Evolutionary conservation across 1,284 basidiomycete species (phyloP).

Genomic region (Afroboletus lepidellus): DNA sequence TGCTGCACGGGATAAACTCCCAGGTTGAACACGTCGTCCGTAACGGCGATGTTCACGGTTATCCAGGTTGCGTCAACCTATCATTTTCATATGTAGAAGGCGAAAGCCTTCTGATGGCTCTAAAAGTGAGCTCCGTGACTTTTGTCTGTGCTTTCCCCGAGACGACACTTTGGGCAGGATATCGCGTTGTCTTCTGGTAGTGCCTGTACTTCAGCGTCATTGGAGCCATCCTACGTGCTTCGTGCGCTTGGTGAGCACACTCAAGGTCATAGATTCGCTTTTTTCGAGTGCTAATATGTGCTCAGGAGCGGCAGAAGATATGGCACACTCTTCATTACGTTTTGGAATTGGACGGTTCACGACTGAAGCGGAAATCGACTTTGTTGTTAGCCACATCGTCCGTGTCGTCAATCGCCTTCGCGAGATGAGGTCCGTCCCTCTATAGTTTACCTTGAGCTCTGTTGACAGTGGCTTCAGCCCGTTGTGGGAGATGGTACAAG

Average conservation of each 20-base stretch:
- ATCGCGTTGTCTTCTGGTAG: slow-evolving; percentile 97
- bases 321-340: slow-evolving; percentile 97
- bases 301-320: slow-evolving; percentile 91
- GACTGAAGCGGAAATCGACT: slow-evolving; percentile 96
- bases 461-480: slow-evolving; percentile 51
- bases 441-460: slow-evolving; percentile 3
- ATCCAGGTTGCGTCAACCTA: slow-evolving; percentile 92
- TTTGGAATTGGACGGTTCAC: slow-evolving; percentile 99
- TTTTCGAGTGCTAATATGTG: slow-evolving; percentile 6
- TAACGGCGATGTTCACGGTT: slow-evolving; percentile 89
- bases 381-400: slow-evolving; percentile 88
- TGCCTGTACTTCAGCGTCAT: slow-evolving; percentile 96
- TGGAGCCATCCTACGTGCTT: slow-evolving; percentile 98
- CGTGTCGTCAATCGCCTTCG: slow-evolving; percentile 75
- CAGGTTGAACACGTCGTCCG: slow-evolving; percentile 89
- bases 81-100: slow-evolving; percentile 98
- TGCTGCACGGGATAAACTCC: slow-evolving; percentile 80
- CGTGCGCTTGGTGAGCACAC: slow-evolving; percentile 76
- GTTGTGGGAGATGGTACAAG: slow-evolving; percentile 98
- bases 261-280: not conserved
- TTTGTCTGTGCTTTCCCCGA: not conserved
- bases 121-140: slow-evolving; percentile 72
- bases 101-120: slow-evolving; percentile 95
- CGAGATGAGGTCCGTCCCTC: slow-evolving; percentile 55
- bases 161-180: slow-evolving; percentile 52